A percentile compares a stretch with the other conserved stretches of the same genome.
phyloP scores from a whole-genome alignment of 495 filamentous ascomycete genomes.

The Aspergillus hancockii region DNA sequence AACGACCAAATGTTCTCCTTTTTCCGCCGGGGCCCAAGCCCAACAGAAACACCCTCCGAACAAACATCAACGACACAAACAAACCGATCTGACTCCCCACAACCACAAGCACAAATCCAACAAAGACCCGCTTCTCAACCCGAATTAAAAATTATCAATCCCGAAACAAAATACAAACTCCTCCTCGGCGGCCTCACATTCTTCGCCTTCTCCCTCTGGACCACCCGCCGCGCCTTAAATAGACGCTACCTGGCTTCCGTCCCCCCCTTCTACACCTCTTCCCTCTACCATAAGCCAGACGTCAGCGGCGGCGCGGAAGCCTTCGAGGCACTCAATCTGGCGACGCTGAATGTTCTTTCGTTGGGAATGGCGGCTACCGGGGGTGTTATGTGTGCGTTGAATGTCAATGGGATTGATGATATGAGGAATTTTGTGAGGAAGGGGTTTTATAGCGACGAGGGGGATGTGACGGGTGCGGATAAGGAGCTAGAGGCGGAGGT shows the following conservation, averaged over 20 bases:
- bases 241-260: constrained; percentile 53
- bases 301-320: constrained; percentile 65
- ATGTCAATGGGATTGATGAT: constrained; percentile 72
- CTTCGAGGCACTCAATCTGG: constrained; percentile 76
- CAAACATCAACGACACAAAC: constrained; percentile 3
- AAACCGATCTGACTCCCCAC: neutral
- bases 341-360: constrained; percentile 75
- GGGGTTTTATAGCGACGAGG: constrained; percentile 45
- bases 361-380: constrained; percentile 69
- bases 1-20: constrained; percentile 14
- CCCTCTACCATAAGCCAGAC: constrained; percentile 41
- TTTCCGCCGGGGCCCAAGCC: constrained; percentile 15
- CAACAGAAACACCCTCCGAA: constrained; percentile 24
- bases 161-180: constrained; percentile 47
- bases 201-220: constrained; percentile 62
- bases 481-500: constrained; percentile 66
- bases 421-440: constrained; percentile 55
- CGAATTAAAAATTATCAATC: constrained; percentile 16
- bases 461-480: constrained; percentile 32
- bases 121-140: constrained; percentile 6
- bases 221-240: constrained; percentile 68
- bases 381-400: constrained; percentile 66
- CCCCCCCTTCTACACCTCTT: constrained; percentile 68
- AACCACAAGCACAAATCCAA: constrained; percentile 10
- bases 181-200: constrained; percentile 74